Base-by-base conservation (phyloP, 2,329 filamentous ascomycete genomes). In the Clarireedia paspali region DNA sequence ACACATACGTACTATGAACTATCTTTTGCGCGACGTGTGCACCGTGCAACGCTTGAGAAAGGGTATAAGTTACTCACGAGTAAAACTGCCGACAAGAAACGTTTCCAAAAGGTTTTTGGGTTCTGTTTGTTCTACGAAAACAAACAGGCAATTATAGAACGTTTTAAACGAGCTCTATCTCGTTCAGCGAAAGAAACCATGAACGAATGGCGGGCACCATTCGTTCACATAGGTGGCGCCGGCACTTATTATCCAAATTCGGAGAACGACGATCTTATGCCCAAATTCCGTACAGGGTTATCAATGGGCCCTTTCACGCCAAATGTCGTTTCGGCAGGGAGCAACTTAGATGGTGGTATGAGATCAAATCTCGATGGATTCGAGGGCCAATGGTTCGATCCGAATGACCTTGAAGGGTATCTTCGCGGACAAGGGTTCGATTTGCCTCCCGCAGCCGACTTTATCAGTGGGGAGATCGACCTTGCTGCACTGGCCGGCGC, bases 361-460 rank as follows among this genome's bases (percentile, higher is more conserved):
- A 72, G 72, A 20, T 77, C 80, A 60, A 77, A 75, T 40, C 69
- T 84, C 6, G 76, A 79, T 1, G 86, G 82, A 0, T 87, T 85
- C 59, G 80, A 87, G 57, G 88, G 88, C 4, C 81, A 88, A 50
- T 94, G 89, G 75, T 88, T 87, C 62, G 88, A 94, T 65, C 73
- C 83, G 0, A 79, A 88, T 57, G 89, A 94, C 67, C 84, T 91
- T 0, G 87, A 94, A 69, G 76, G 80, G 12, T 94, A 91, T 66
- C 72, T 95, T 2, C 78, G 77, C 42, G 76, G 80, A 50, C 78
- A 80, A 30, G 84, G 84, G 5, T 79, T 90, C 30, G 68, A 74
- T 47, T 82, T 91, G 51, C 79, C 85, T 9, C 77, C 79, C 0
- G 73, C 75, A 9, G 75, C 79, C 9, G 83, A 87, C 17, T 83